Conservation (phyloP, 225 moss, liverwort and hornwort genomes). For the Pleurozium schreberi region DNA sequence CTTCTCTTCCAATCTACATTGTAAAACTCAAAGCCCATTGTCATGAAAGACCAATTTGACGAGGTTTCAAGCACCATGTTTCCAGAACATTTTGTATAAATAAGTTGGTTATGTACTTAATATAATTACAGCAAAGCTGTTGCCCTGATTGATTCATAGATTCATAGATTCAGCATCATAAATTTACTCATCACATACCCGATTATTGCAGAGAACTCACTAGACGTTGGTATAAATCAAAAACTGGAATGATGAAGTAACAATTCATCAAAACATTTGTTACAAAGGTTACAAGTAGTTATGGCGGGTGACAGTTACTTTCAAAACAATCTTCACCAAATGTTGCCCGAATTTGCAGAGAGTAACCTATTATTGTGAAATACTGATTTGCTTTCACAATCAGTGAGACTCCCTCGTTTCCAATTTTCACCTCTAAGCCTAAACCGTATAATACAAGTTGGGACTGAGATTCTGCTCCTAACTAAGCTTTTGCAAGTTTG, state of each 20-base stretch:
- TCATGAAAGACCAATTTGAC: background rate
- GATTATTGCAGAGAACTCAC: background rate
- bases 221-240: background rate
- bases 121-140: background rate
- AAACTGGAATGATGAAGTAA: background rate
- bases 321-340: background rate
- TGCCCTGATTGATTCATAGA: background rate
- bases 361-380: constrained; percentile 6
- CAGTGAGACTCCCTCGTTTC: background rate
- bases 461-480: background rate
- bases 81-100: background rate
- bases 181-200: background rate
- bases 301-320: background rate
- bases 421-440: constrained; percentile 1
- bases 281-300: background rate
- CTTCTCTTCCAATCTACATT: background rate
- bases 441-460: background rate
- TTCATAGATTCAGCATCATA: background rate
- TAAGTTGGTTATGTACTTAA: too few relatives aligned
- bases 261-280: background rate
- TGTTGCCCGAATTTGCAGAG: background rate
- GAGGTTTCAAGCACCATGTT: background rate
- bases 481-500: background rate
- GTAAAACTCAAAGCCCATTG: background rate
- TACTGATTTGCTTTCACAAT: constrained; percentile 5